Evolutionary conservation across 768 basidiomycete genomes (phyloP).

Genomic region (Holtermanniella nyarrowii): DNA sequence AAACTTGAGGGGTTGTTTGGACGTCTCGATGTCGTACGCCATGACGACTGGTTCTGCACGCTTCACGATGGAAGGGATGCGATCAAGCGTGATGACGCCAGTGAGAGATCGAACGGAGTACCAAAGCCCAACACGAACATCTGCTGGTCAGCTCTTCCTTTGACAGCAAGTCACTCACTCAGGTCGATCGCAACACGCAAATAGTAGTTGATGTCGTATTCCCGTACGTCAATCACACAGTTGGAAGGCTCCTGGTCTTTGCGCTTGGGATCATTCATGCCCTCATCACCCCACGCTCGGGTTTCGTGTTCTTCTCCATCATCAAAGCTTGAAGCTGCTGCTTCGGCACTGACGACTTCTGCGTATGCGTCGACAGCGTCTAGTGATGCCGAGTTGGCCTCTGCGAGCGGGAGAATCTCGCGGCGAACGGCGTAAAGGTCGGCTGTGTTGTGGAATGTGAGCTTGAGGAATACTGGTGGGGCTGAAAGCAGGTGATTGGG

Average conservation of each 20-base stretch:
- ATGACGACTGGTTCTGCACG: constrained; percentile 98
- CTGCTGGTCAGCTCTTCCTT: constrained; percentile 35
- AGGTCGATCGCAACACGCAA: constrained; percentile 98
- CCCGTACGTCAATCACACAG: constrained; percentile 83
- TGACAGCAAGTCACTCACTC: constrained; percentile 39
- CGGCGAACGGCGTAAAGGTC: constrained; percentile 79
- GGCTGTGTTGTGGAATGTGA: constrained; percentile 84
- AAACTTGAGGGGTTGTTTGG: constrained; percentile 98
- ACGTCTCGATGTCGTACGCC: constrained; percentile 98
- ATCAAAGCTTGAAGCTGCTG: constrained; percentile 46
- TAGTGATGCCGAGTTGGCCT: constrained; percentile 80
- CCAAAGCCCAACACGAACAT: constrained; percentile 96
- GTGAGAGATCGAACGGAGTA: constrained; percentile 75
- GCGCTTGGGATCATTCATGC: constrained; percentile 44
- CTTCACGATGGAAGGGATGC: constrained; percentile 74
- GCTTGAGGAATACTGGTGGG: constrained; percentile 72
- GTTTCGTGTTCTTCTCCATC: constrained; percentile 47
- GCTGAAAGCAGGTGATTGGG: constrained; percentile 98
- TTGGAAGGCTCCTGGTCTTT: constrained; percentile 63
- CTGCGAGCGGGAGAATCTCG: constrained; percentile 79
- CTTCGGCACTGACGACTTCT: constrained; percentile 66
- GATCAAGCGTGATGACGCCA: constrained; percentile 64
- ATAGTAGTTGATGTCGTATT: constrained; percentile 96
- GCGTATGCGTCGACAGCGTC: constrained; percentile 96
- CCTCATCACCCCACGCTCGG: constrained; percentile 41